Percentiles rank a stretch among this genome's conserved stretches.
These are phyloP conservation scores for Trematosphaeria pertusa DNA, from an alignment of 2,329 filamentous ascomycete species.

Conservation along the genomic window DNA sequence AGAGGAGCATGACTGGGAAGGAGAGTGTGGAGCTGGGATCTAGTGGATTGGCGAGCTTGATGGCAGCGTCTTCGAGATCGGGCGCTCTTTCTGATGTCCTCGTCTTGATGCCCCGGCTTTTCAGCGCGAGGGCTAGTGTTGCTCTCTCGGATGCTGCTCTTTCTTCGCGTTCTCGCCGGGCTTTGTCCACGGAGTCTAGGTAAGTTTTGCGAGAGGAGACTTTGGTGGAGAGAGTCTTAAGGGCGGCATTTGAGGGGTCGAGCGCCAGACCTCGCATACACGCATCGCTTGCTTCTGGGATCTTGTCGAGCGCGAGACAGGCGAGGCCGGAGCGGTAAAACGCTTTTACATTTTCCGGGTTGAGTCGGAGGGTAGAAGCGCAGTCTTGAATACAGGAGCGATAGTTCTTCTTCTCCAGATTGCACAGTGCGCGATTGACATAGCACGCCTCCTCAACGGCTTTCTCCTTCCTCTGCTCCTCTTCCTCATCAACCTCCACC, in stretches of 20 bases:
- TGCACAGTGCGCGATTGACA: conserved; percentile 87
- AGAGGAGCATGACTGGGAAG: conserved; percentile 84
- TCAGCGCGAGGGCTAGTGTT: conserved; percentile 62
- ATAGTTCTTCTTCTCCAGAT: conserved; percentile 88
- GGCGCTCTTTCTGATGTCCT: conserved; percentile 74
- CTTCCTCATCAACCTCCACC: conserved; percentile 64
- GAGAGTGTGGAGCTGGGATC: conserved; percentile 74
- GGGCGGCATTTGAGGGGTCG: conserved; percentile 72
- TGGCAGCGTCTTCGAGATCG: conserved; percentile 83
- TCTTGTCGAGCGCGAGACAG: conserved; percentile 77
- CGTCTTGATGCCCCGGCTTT: conserved; percentile 72
- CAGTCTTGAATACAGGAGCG: conserved; percentile 87
- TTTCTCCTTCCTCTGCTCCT: conserved; percentile 66
- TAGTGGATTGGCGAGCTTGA: conserved; percentile 74
- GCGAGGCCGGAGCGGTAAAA: conserved; percentile 85
- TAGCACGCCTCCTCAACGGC: conserved; percentile 77
- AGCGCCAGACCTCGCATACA: conserved; percentile 75
- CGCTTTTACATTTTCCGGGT: conserved; percentile 84
- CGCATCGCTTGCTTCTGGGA: conserved; percentile 81
- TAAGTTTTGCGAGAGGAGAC: conserved; percentile 66
- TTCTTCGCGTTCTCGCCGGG: conserved; percentile 63
- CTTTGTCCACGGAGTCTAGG: conserved; percentile 62
- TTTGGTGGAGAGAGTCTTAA: conserved; percentile 68
- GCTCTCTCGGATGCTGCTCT: conserved; percentile 63
- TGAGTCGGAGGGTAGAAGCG: conserved; percentile 77